A percentile compares a stretch with the other conserved stretches of the same genome.
Evolutionary conservation across 2,329 filamentous ascomycete genomes (phyloP).

Genomic region (Fusarium burgessii): DNA sequence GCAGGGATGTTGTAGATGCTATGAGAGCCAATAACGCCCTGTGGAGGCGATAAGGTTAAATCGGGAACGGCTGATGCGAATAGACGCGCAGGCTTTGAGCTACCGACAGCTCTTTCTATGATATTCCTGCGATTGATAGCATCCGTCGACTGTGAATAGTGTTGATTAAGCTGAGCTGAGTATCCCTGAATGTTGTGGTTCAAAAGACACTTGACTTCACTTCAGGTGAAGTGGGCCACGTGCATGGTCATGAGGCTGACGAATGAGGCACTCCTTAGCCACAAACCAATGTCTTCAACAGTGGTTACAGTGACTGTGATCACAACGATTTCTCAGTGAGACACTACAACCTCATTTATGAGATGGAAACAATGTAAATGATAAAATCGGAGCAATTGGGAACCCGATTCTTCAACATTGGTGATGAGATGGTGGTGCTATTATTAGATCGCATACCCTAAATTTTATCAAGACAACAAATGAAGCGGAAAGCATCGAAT

Average conservation of each 20-base stretch:
- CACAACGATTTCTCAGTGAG: not conserved
- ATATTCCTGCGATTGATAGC: not conserved
- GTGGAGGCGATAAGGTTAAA: constrained; percentile 1
- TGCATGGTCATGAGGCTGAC: constrained; percentile 28
- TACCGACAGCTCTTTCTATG: constrained; percentile 3
- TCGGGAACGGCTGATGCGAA: not conserved
- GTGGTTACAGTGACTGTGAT: not conserved
- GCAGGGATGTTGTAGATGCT: constrained; percentile 26
- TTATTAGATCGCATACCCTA: not conserved
- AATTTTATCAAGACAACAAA: not conserved
- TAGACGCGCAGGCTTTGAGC: not conserved
- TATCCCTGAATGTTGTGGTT: constrained; percentile 33
- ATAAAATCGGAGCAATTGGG: not conserved
- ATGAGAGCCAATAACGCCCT: constrained; percentile 10
- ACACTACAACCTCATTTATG: not conserved
- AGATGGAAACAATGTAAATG: not conserved
- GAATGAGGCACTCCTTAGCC: constrained; percentile 20
- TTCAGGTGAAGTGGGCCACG: constrained; percentile 31
- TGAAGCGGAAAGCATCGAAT: not conserved
- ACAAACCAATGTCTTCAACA: not conserved
- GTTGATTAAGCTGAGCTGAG: constrained; percentile 1
- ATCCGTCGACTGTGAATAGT: not conserved
- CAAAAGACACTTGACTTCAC: constrained; percentile 9
- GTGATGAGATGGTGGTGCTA: not conserved
- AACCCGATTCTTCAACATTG: not conserved